A percentile compares a stretch with the other conserved stretches of the same genome.
Evolutionary conservation across 257 asterid species (phyloP).

Genomic region (Petunia secreta): DNA sequence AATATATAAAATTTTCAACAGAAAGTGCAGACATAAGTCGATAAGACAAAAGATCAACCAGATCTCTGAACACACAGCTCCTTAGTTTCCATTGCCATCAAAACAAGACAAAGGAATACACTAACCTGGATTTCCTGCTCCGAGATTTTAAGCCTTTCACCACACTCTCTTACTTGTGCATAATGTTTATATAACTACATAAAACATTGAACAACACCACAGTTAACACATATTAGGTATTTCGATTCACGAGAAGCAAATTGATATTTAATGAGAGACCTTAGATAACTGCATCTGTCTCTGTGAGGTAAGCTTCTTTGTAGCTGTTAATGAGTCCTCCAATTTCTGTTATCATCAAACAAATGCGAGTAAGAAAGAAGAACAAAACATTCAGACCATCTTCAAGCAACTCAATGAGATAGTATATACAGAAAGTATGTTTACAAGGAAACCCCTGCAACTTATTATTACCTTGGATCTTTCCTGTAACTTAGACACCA

Average conservation of each 20-base stretch:
- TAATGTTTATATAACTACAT: conserved; percentile 71
- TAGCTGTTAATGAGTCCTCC: conserved; percentile 68
- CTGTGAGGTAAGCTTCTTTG: conserved; percentile 56
- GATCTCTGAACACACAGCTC: not conserved
- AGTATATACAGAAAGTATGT: not conserved
- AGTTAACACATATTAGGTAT: conserved; percentile 20
- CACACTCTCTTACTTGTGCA: conserved; percentile 66
- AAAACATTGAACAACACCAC: conserved; percentile 25
- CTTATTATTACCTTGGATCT: conserved; percentile 58
- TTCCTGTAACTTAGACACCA: conserved; percentile 58
- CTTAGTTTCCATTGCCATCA: not conserved
- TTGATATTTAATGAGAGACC: conserved; percentile 45
- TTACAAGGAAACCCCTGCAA: conserved; percentile 15
- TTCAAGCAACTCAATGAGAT: conserved; percentile 24
- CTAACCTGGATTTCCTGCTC: conserved; percentile 82
- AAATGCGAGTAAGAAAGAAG: conserved; percentile 28
- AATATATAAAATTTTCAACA: not conserved
- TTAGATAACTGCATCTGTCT: conserved; percentile 62
- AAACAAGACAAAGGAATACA: conserved; percentile 18
- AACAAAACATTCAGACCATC: not conserved
- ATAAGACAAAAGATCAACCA: not conserved
- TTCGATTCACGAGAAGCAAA: conserved; percentile 12
- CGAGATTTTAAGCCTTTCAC: conserved; percentile 60
- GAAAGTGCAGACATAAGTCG: not conserved
- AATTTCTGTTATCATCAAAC: conserved; percentile 51